Conservation (phyloP, 1,139 yeast species). For the Geotrichum restrictum region DNA sequence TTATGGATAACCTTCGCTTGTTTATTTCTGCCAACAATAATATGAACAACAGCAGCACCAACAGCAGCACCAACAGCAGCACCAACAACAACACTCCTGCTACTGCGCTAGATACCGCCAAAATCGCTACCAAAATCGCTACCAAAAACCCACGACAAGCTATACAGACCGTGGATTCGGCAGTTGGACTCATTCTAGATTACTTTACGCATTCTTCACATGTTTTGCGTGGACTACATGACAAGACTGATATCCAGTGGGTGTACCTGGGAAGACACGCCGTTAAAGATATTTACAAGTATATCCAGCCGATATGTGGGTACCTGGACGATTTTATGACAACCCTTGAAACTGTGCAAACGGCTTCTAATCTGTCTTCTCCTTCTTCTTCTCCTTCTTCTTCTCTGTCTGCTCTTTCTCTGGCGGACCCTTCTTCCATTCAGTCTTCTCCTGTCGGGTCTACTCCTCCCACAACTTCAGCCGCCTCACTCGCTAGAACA, state of each 20-base stretch:
- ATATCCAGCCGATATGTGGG: conserved; percentile 47
- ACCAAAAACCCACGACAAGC: background rate
- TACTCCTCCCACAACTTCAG: background rate
- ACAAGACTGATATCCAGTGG: conserved; percentile 43
- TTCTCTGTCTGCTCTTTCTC: too few relatives aligned
- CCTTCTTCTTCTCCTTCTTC: too few relatives aligned
- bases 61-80: too few relatives aligned
- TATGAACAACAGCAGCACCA: too few relatives aligned
- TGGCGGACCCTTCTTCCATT: too few relatives aligned
- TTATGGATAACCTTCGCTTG: too few relatives aligned
- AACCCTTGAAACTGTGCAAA: conserved; percentile 36
- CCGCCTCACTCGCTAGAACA: conserved; percentile 17
- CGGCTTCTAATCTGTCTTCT: too few relatives aligned
- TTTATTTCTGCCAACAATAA: too few relatives aligned
- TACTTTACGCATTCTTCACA: conserved; percentile 26
- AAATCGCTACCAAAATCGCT: background rate
- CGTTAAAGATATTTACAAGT: conserved; percentile 44
- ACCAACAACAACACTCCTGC: too few relatives aligned
- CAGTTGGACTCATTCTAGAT: conserved; percentile 23
- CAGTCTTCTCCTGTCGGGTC: too few relatives aligned
- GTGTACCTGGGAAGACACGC: conserved; percentile 47
- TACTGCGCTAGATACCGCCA: too few relatives aligned
- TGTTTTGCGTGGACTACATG: conserved; percentile 26
- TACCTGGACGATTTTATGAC: conserved; percentile 45
- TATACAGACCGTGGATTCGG: background rate